Conservation (phyloP, 2,329 filamentous ascomycete species). For the Didymella keratinophila region DNA sequence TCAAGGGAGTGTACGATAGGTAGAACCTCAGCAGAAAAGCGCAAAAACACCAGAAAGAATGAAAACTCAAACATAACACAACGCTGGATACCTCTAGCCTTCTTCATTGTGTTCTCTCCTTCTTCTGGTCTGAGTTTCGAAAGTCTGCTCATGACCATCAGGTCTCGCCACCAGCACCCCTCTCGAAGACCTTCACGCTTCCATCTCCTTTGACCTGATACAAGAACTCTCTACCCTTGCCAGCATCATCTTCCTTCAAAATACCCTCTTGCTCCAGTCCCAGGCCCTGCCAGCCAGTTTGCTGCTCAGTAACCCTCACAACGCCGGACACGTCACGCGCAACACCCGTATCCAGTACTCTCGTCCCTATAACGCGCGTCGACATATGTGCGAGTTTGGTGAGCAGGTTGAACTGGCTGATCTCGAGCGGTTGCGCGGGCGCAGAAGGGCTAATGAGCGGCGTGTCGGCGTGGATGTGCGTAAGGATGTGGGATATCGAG, state of each 20-base stretch:
- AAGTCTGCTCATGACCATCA: background rate
- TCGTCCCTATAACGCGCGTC: constrained; percentile 72
- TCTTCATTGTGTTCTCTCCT: background rate
- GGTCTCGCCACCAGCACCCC: constrained; percentile 62
- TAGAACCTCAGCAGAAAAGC: constrained; percentile 14
- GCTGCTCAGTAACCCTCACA: constrained; percentile 70
- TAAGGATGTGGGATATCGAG: constrained; percentile 69
- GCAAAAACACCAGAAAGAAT: constrained; percentile 21
- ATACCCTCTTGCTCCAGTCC: constrained; percentile 29
- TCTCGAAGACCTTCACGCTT: constrained; percentile 81
- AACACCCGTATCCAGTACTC: constrained; percentile 84
- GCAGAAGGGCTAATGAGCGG: constrained; percentile 63
- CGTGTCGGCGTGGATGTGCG: constrained; percentile 77
- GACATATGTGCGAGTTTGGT: constrained; percentile 79
- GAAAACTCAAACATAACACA: background rate
- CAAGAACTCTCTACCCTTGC: constrained; percentile 72
- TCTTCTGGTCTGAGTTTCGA: background rate
- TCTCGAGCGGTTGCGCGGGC: constrained; percentile 53
- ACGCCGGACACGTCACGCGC: constrained; percentile 92
- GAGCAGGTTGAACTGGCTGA: constrained; percentile 61
- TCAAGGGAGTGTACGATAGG: constrained; percentile 5
- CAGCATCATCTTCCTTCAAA: constrained; percentile 31
- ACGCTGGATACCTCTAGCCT: background rate
- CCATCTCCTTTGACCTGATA: constrained; percentile 85
- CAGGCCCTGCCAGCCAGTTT: constrained; percentile 38